Evolutionary conservation across 176 grass and related monocot species (phyloP), one percentile per base, ranked within the genome.

Genomic region (Phragmites australis): DNA sequence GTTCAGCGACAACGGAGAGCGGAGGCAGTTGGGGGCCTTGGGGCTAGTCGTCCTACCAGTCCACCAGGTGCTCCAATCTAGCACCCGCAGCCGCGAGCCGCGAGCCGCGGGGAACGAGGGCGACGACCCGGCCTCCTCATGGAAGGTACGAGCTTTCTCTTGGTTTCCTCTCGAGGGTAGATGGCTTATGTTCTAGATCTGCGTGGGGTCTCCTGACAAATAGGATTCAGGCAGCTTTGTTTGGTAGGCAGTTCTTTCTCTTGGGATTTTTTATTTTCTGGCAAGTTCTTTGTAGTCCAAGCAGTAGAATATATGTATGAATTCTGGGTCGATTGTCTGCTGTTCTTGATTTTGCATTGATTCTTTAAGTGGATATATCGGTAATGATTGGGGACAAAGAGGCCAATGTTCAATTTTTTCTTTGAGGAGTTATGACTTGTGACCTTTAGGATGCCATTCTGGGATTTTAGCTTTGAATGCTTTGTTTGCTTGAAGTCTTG

Each of bases 161-260:
- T 19, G 22, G 60, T 9, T 65, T 42, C 57, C 12, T 23, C 29
- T 23, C 2, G 25, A n/a, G 5, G 80, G 12, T 51, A 1, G 29
- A 46, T 34, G 15, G 18, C 43, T 31, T 43, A 50, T 5, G 34
- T 25, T 67, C 49, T 65, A 74, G 72, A 84, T 84, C 82, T 76
- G 61, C 25, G 19, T 13, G 19, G 49, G 60, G 25, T 8, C 49
- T 50, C 42, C n/a, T 43, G 52, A 19, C 8, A 65, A 9, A 0
- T 27, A 47, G 18, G 5, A 77, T 69, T 70, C 16, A 2, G 23
- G 57, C 3, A 16, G 34, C 57, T 42, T 62, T 31, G 9, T 65
- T 62, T n/a, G n/a, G n/a, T n/a, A n/a, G n/a, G n/a, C n/a, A n/a
- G n/a, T n/a, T n/a, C n/a, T n/a, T 62, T 2, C 11, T 9, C 10